phyloP scores from a whole-genome alignment of 2,329 filamentous ascomycete genomes.

The Claviceps digitariae region DNA sequence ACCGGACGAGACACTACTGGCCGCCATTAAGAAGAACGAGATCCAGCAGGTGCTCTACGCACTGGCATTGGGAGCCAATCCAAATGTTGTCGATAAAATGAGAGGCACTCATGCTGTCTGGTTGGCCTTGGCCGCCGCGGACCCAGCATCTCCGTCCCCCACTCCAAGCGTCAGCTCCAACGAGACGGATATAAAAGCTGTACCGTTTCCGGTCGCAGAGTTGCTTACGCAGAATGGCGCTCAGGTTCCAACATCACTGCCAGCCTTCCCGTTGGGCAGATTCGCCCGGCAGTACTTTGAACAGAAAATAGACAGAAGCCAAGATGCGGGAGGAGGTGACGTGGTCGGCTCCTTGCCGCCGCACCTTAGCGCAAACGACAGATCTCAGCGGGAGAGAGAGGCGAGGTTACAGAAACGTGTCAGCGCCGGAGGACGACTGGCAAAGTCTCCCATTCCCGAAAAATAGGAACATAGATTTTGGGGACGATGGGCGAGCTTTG shows the following conservation, averaged over 20 bases:
- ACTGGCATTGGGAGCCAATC: constrained; percentile 72
- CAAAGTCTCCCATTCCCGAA: constrained; percentile 50
- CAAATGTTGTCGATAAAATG: constrained; percentile 75
- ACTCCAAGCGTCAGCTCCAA: constrained; percentile 28
- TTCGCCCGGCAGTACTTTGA: constrained; percentile 77
- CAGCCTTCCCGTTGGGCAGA: constrained; percentile 70
- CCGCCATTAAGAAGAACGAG: constrained; percentile 92
- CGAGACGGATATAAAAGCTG: constrained; percentile 35
- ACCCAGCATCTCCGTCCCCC: constrained; percentile 64
- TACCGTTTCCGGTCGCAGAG: constrained; percentile 80
- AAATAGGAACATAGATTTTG: constrained; percentile 35
- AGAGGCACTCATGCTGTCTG: constrained; percentile 81
- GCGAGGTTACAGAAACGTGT: constrained; percentile 62
- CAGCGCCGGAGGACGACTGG: constrained; percentile 62
- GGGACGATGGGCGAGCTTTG: constrained; percentile 24
- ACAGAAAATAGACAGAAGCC: constrained; percentile 46
- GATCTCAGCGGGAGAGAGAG: constrained; percentile 49
- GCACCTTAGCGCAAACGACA: constrained; percentile 29
- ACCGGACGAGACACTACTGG: constrained; percentile 76
- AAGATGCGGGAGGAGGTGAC: constrained; percentile 35
- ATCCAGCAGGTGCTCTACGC: constrained; percentile 88
- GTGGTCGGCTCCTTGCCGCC: constrained; percentile 47
- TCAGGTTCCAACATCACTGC: constrained; percentile 61
- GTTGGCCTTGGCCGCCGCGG: constrained; percentile 80
- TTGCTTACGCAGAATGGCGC: constrained; percentile 88